These are phyloP conservation scores for Perkinsus olseni DNA, from an alignment of 169 alveolate species.

Conservation along the genomic window DNA sequence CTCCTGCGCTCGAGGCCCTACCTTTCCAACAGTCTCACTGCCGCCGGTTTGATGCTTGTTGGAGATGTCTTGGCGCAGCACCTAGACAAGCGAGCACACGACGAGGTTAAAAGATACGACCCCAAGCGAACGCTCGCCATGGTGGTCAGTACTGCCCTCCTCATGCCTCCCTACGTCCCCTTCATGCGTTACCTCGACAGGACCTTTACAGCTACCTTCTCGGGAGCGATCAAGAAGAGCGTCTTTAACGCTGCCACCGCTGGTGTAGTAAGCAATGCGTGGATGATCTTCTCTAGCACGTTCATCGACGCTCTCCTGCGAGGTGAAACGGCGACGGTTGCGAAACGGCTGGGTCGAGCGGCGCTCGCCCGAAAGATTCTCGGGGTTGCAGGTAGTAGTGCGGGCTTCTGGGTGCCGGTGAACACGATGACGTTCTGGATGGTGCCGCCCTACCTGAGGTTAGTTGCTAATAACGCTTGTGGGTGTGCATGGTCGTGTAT, in stretches of 20 bases:
- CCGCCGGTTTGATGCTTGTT: no score
- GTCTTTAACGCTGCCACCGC: background rate
- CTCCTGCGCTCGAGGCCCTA: no score
- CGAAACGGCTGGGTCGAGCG: background rate
- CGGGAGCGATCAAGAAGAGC: background rate
- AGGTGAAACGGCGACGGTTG: background rate
- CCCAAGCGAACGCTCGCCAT: background rate
- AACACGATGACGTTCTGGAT: background rate
- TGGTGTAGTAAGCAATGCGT: background rate
- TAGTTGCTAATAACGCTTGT: background rate
- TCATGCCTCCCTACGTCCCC: background rate
- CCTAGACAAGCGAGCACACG: no score
- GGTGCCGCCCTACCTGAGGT: background rate
- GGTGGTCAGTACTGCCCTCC: background rate
- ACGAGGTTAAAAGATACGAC: background rate
- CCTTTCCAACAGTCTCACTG: no score
- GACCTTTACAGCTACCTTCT: background rate
- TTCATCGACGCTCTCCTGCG: background rate
- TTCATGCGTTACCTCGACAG: background rate
- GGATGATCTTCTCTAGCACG: background rate
- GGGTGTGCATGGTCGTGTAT: background rate
- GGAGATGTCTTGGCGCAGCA: no score
- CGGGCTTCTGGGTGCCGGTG: background rate
- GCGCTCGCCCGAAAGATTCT: background rate
- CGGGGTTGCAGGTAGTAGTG: background rate